Evolutionary conservation across 176 grass and related monocot genomes (phyloP), one percentile per base, ranked within the genome.

Genomic region (Musa schizocarpa): DNA sequence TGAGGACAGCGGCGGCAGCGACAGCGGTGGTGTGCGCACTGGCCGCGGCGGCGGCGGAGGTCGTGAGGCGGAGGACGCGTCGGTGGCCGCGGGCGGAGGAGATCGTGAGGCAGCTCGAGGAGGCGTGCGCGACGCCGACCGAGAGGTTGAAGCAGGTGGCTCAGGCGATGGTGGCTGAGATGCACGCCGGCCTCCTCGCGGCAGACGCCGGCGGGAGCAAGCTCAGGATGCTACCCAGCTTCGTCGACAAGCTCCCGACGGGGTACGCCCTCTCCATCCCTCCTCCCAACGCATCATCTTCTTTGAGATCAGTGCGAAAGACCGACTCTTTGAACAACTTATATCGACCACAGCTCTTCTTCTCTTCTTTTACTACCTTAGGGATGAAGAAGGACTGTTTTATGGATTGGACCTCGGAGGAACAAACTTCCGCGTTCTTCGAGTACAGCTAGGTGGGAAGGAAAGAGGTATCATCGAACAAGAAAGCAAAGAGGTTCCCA

Each of bases 371-470:
- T 22, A 17, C 50, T 27, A 16, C n/a, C 24, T 61, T 24, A 59
- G 77, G 86, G 26, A 69, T 50, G 94, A 97, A 68, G 82, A 88
- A 73, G 90, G 94, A 20, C 74, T 83, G 55, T 97, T 90, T 77
- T 93, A 97, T 57, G 90, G 83, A 63, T 73, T 97, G 79, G 94
- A 91, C 77, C 86, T 97, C 52, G 94, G 90, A 81, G 94, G 94
- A 82, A 97, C 90, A 27, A 97, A 97, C 50, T 97, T 97, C 71
- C 87, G 88, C 0, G 84, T 91, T 43, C 74, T 93, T 63, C 83
- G 81, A 25, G 90, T 90, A 57, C 80, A 87, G 50, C 81, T 91
- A 24, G 86, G 88, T 65, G 94, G 86, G 16, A 86, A 52, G 43
- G 84, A 85, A 75, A 83, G 80, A 49, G 82, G 61, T 76, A 68